Evolutionary conservation across 192 early-diverging fungal species (phyloP).

Genomic region (Martensiomyces pterosporus): DNA sequence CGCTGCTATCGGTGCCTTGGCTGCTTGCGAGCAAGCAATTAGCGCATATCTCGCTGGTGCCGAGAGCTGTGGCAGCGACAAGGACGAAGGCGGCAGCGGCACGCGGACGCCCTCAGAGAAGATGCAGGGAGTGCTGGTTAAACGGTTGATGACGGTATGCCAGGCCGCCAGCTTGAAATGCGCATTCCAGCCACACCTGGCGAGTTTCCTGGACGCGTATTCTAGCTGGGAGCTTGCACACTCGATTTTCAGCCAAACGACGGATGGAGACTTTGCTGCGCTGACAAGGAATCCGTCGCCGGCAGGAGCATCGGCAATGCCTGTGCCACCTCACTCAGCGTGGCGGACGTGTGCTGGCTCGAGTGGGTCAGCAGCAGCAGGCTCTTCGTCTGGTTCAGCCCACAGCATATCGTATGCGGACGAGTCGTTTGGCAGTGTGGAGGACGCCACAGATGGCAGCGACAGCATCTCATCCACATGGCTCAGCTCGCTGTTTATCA

Average conservation of each 20-base stretch:
- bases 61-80: too few relatives aligned
- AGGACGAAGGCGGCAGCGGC: too few relatives aligned
- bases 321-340: background rate
- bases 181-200: constrained; percentile 16
- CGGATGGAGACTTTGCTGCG: constrained; percentile 43
- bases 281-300: constrained; percentile 15
- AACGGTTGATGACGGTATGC: constrained; percentile 12
- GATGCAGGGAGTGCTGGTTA: constrained; percentile 22
- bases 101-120: too few relatives aligned
- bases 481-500: constrained; percentile 47
- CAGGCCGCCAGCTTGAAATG: constrained; percentile 24
- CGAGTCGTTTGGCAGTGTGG: background rate
- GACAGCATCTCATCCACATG: constrained; percentile 14
- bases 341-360: background rate
- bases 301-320: background rate
- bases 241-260: constrained; percentile 32
- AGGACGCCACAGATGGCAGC: background rate
- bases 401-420: background rate
- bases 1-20: constrained; percentile 11
- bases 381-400: background rate
- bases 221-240: constrained; percentile 38
- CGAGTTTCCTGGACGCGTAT: constrained; percentile 22
- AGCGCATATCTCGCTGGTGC: constrained; percentile 5
- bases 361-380: constrained; percentile 4
- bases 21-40: constrained; percentile 23